Base-by-base conservation (phyloP, 2,329 filamentous ascomycete genomes). In the Ceratocystis colombiana region DNA sequence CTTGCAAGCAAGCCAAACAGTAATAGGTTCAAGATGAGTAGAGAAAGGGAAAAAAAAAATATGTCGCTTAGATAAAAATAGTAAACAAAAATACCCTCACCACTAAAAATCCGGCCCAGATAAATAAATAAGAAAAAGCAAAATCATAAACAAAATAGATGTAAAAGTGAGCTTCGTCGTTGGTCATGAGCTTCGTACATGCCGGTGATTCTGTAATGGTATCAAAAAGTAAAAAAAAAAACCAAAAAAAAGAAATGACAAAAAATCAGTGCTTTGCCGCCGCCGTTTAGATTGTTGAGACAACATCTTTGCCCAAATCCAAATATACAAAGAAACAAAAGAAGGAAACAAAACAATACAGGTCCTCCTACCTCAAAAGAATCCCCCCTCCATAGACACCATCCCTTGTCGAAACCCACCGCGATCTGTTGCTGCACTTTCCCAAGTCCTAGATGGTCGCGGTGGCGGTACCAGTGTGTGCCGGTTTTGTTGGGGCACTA, bases 231-330 rank as follows among this genome's bases (percentile, higher is more conserved):
- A 64, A 67, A 62, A 50, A 44, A 61, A 45, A 44, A 61, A 44
- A 10, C 22, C 17, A 46, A 62, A 64, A 55, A 63, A 63, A 46
- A 25, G 62, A 46, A 61, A 28, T 28, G 20, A 20, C 25, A 55
- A 28, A 67, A 65, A 67, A 65, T 48, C 66, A 67, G 57, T 67
- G 66, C 66, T 67, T 59, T 44, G 66, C 66, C 66, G 66, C 66
- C 66, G 59, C 33, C 57, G 53, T 63, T 41, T 37, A 64, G 25
- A 64, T 53, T 20, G 62, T 22, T 50, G 45, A 50, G 25, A 50
- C 44, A 62, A 22, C 12, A 48, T 46, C n/a, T 30, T 46, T 20
- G 37, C 37, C 33, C 30, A 20, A 28, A 41, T 41, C 62, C 44
- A 64, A 41, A 37, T 33, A 37, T 37, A 45, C 33, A 57, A 66